Evolutionary conservation across 2,329 filamentous ascomycete species (phyloP).

Genomic region (Geosmithia flava): DNA sequence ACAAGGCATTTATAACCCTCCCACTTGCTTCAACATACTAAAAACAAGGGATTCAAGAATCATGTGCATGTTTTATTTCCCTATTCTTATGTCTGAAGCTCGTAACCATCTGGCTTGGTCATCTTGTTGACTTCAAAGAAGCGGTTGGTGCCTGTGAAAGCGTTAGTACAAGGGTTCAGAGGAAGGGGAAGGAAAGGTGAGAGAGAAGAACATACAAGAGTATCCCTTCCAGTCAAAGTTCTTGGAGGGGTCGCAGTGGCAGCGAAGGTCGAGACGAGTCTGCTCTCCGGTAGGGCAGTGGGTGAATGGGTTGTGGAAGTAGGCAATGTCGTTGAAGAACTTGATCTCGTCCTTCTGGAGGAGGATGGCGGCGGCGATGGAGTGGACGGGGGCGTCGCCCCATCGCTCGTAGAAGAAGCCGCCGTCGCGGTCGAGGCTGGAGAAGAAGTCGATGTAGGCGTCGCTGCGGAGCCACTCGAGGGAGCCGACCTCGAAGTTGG

Average conservation of each 20-base stretch:
- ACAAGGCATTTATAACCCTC: too few species aligned
- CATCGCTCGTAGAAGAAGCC: conserved; percentile 99
- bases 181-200: conserved; percentile 2
- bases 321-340: conserved; percentile 98
- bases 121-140: conserved; percentile 77
- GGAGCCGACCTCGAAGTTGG: conserved; percentile 95
- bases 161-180: conserved; percentile 2
- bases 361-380: conserved; percentile 82
- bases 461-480: conserved; percentile 86
- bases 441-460: conserved; percentile 84
- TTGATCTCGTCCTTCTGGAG: conserved; percentile 90
- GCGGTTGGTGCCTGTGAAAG: conserved; percentile 48
- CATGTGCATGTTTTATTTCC: too few species aligned
- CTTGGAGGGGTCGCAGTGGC: conserved; percentile 87
- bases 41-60: too few species aligned
- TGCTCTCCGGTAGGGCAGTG: conserved; percentile 92
- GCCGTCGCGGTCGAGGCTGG: conserved; percentile 75
- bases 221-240: conserved; percentile 99
- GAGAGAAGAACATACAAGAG: conserved; percentile 57
- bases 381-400: conserved; percentile 96
- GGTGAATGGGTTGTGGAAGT: conserved; percentile 95
- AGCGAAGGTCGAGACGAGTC: conserved; percentile 71
- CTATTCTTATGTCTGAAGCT: conserved; percentile 38
- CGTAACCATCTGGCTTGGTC: conserved; percentile 75
- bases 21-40: too few species aligned